Evolutionary conservation across 2,329 filamentous ascomycete genomes (phyloP), one percentile per base, ranked within the genome.

Genomic region (Acephala macrosclerotiorum): DNA sequence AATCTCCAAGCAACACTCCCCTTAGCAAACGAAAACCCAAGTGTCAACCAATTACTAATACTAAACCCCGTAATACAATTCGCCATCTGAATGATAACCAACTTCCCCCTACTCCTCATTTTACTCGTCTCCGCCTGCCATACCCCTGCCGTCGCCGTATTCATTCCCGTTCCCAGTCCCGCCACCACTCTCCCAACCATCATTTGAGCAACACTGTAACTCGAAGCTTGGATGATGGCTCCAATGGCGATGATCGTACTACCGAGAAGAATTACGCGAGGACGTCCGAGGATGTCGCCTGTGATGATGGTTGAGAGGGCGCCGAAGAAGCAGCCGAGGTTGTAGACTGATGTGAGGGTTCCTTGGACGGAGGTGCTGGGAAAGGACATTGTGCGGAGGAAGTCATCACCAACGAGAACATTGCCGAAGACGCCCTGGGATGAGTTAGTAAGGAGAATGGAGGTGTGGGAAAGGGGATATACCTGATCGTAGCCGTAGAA

Each of bases 101-200:
- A 58, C 57, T 73, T 72, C 25, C 71, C 70, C 35, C 71, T 59
- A 53, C 64, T 67, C 25, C 64, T 60, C 47, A 66, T 66, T 51
- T 70, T 70, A 40, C 61, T 68, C 2, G 70, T 72, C 66, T 73
- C 71, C 16, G 69, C 63, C 61, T 73, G 71, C 71, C 71, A 73
- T 73, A 94, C 97, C 58, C 92, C 92, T 63, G 97, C 89, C 76
- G 96, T 81, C 0, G 78, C 78, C 0, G 80, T 82, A 65, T 82
- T 81, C 70, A 82, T 80, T 26, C 83, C 83, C 64, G 81, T 83
- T 0, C 82, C 82, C 2, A 70, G 18, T 14, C 70, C 70, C 2
- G 70, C 67, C 26, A 73, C 77, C 12, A 80, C 75, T 6, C 80
- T 78, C 7, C 79, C 80, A 11, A 81, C 76, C 14, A 81, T 79